A percentile compares a stretch with the other conserved stretches of the same genome.
Evolutionary conservation across 129 eudicot species (phyloP).

Genomic region (Flaveria brownii): DNA sequence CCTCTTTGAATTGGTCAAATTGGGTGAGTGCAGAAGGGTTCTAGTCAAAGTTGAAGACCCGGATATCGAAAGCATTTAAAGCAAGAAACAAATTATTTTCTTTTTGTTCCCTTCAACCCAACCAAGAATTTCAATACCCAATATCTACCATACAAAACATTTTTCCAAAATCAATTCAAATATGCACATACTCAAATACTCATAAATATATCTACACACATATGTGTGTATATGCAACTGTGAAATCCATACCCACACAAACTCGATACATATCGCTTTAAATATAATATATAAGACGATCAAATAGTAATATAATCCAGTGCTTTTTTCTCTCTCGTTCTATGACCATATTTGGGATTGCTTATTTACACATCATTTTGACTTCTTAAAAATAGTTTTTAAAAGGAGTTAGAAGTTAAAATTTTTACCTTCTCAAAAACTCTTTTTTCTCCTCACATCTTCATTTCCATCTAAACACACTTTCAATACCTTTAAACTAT

Average conservation of each 20-base stretch:
- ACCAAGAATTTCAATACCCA: conserved; percentile 23
- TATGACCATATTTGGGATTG: too few relatives aligned
- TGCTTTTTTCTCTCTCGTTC: not conserved
- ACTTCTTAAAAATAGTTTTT: too few relatives aligned
- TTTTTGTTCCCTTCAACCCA: conserved; percentile 38
- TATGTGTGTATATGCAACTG: not conserved
- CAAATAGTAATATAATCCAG: not conserved
- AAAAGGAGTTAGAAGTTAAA: too few relatives aligned
- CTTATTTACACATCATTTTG: too few relatives aligned
- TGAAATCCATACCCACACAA: too few relatives aligned
- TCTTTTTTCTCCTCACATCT: too few relatives aligned
- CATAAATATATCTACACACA: not conserved
- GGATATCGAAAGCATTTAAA: not conserved
- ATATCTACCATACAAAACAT: conserved; percentile 2
- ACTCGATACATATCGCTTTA: too few relatives aligned
- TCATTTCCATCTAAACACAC: too few relatives aligned
- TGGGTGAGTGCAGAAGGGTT: conserved; percentile 31
- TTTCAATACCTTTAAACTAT: too few relatives aligned
- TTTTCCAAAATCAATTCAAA: not conserved
- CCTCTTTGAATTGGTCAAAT: conserved; percentile 40
- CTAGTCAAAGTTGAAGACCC: conserved; percentile 30
- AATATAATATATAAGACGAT: too few relatives aligned
- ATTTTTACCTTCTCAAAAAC: too few relatives aligned
- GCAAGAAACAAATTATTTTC: conserved; percentile 16
- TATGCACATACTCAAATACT: not conserved